Evolutionary conservation across 2,329 filamentous ascomycete genomes (phyloP).

Genomic region (Monilinia vaccinii-corymbosi): DNA sequence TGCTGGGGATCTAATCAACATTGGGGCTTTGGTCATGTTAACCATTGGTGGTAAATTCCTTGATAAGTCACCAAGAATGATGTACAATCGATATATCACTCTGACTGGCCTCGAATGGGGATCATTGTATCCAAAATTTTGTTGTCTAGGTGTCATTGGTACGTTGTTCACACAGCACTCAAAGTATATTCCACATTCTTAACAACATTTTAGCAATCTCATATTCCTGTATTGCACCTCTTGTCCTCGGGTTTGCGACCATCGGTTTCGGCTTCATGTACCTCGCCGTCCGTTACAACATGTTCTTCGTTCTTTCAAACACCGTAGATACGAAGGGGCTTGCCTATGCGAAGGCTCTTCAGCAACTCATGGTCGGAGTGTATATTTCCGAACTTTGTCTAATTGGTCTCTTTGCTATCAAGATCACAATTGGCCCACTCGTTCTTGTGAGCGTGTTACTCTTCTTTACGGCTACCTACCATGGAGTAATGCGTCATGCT

Average conservation of each 20-base stretch:
- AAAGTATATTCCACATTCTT: conserved; percentile 8
- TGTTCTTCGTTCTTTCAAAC: conserved; percentile 76
- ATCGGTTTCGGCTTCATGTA: conserved; percentile 74
- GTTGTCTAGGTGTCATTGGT: conserved; percentile 72
- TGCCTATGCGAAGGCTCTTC: conserved; percentile 74
- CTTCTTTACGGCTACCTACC: conserved; percentile 65
- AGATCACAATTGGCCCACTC: conserved; percentile 56
- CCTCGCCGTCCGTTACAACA: conserved; percentile 79
- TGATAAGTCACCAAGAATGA: conserved; percentile 67
- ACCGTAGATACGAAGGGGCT: conserved; percentile 78
- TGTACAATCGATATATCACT: conserved; percentile 69
- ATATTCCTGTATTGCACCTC: conserved; percentile 77
- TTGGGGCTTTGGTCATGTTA: conserved; percentile 62
- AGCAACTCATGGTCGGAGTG: conserved; percentile 75
- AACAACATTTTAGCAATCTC: conserved; percentile 51
- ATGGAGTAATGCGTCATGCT: conserved; percentile 61
- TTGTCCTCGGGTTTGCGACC: conserved; percentile 74
- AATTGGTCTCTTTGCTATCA: conserved; percentile 74
- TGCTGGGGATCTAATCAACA: conserved; percentile 62
- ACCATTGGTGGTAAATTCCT: conserved; percentile 65
- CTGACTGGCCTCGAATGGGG: conserved; percentile 74
- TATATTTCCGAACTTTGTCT: conserved; percentile 78
- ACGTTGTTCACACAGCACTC: conserved; percentile 26
- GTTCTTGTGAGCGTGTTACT: conserved; percentile 69
- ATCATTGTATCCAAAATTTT: conserved; percentile 70